phyloP scores from a whole-genome alignment of 495 filamentous ascomycete species.

The Pyronema domesticum region DNA sequence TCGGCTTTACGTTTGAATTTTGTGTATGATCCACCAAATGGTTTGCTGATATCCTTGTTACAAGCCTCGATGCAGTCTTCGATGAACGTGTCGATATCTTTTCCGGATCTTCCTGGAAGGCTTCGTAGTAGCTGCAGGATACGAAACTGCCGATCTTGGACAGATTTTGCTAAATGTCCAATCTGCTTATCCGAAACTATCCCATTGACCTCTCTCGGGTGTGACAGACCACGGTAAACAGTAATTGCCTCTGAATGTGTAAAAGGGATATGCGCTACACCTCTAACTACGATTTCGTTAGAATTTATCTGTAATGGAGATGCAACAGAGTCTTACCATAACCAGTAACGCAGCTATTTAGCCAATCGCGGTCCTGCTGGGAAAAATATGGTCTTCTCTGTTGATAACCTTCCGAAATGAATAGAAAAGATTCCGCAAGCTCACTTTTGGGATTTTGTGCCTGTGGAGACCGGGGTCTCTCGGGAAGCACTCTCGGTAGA shows the following conservation, averaged over 20 bases:
- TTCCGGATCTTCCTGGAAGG: not conserved
- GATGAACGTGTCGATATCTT: not conserved
- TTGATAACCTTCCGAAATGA: not conserved
- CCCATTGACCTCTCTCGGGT: not conserved
- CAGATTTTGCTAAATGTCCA: not conserved
- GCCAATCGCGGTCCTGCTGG: not conserved
- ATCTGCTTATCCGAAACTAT: not conserved
- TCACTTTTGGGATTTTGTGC: too few species aligned
- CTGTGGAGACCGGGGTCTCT: too few species aligned
- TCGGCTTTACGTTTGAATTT: too few species aligned
- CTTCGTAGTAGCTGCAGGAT: not conserved
- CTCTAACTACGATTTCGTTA: not conserved
- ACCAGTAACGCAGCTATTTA: not conserved
- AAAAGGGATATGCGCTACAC: conserved; percentile 13
- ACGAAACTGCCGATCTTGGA: not conserved
- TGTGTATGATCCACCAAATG: not conserved
- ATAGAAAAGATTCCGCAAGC: too few species aligned
- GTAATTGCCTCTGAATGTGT: conserved; percentile 5
- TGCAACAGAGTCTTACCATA: not conserved
- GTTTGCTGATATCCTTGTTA: not conserved
- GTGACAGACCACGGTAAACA: not conserved
- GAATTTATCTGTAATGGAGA: conserved; percentile 1
- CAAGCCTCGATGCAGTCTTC: not conserved
- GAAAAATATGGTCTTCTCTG: conserved; percentile 10
- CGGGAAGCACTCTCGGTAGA: too few species aligned